These are phyloP conservation scores for Lasiodiplodia gonubiensis DNA, from an alignment of 2,329 filamentous ascomycete genomes.

Conservation along the genomic window DNA sequence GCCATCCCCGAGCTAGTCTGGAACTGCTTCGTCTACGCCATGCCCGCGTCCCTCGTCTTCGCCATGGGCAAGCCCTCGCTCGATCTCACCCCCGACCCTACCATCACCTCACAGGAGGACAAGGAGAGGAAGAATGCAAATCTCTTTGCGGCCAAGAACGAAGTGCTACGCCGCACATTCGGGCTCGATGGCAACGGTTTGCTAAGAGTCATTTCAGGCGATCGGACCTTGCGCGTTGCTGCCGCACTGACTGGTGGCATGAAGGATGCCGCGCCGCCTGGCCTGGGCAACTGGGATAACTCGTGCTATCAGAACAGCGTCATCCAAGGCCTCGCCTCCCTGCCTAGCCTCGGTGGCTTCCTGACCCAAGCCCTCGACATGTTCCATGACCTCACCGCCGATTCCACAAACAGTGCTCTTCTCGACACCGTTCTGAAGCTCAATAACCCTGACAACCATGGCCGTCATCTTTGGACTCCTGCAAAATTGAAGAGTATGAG, in stretches of 20 bases:
- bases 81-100: slow-evolving; percentile 19
- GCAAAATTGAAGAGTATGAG: slow-evolving; percentile 86
- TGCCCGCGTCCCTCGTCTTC: slow-evolving; percentile 64
- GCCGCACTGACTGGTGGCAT: slow-evolving; percentile 34
- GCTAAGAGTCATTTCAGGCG: slow-evolving; percentile 46
- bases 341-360: slow-evolving; percentile 72
- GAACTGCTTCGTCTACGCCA: slow-evolving; percentile 64
- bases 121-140: slow-evolving; percentile 31
- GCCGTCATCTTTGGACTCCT: slow-evolving; percentile 81
- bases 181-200: slow-evolving; percentile 46
- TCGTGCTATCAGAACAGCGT: slow-evolving; percentile 98
- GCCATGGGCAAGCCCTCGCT: slow-evolving; percentile 53
- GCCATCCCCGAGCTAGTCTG: slow-evolving; percentile 60
- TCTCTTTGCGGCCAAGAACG: slow-evolving; percentile 41
- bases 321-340: slow-evolving; percentile 77
- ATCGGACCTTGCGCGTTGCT: slow-evolving; percentile 40
- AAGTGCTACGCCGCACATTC: slow-evolving; percentile 44
- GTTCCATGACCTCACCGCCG: slow-evolving; percentile 44
- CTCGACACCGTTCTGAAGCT: slow-evolving; percentile 72
- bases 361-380: slow-evolving; percentile 50
- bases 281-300: slow-evolving; percentile 90
- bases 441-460: slow-evolving; percentile 72
- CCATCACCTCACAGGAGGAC: slow-evolving; percentile 23
- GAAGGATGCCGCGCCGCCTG: slow-evolving; percentile 53
- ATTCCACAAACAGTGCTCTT: slow-evolving; percentile 61